Conservation (phyloP, 495 filamentous ascomycete genomes). For the Neurospora sp. region DNA sequence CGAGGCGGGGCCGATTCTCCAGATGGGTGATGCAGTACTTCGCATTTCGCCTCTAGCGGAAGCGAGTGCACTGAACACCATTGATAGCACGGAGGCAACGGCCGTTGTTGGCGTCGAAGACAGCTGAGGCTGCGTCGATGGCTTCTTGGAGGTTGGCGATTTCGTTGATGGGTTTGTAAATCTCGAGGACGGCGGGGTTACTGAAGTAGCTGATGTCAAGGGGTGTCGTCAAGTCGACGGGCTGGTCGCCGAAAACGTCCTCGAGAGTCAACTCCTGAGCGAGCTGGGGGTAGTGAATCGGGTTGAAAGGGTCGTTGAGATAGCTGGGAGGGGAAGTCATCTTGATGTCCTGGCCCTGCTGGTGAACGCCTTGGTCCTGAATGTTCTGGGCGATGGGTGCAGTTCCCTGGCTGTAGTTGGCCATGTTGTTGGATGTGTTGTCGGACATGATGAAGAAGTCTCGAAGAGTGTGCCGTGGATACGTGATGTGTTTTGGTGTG, state of each 20-base stretch:
- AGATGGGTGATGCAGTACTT: background rate
- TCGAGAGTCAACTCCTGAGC: background rate
- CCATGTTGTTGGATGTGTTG: background rate
- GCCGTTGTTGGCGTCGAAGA: background rate
- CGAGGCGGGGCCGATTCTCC: background rate
- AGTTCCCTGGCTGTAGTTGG: background rate
- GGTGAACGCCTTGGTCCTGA: background rate
- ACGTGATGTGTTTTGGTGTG: background rate
- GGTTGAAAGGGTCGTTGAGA: background rate
- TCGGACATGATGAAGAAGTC: background rate
- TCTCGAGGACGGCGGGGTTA: background rate
- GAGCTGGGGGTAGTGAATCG: background rate
- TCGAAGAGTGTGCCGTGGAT: background rate
- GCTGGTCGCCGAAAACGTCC: background rate
- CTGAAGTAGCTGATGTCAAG: background rate
- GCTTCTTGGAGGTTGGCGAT: background rate
- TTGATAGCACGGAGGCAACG: background rate
- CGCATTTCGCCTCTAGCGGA: background rate
- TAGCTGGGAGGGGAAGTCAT: background rate
- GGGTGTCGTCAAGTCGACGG: background rate
- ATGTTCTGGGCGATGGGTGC: background rate
- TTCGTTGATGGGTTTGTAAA: background rate
- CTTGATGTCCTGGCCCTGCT: background rate
- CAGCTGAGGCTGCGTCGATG: background rate
- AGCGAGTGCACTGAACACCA: background rate